Evolutionary conservation across 2,329 filamentous ascomycete genomes (phyloP), one percentile per base, ranked within the genome.

Genomic region (Salinomyces thailandicus): DNA sequence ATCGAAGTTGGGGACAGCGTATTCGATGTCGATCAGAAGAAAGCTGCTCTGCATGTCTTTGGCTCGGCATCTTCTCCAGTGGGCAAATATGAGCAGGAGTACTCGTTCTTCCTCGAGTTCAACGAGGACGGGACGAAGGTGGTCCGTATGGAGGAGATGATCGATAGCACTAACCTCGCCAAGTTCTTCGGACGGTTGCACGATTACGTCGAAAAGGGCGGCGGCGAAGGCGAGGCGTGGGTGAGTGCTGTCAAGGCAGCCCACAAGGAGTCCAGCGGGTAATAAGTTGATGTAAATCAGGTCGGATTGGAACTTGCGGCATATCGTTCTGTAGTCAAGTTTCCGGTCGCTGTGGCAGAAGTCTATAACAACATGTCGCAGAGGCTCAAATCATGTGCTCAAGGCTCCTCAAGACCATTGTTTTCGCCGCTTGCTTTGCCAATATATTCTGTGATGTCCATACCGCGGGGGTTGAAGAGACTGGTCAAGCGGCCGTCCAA

Each of bases 81-180:
- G 13, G 33, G 32, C 8, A 24, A n/a, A 3, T 43, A 43, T 27
- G 28, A 19, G 7, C 39, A 43, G n/a, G 41, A 43, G 27, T 43
- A 43, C 19, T 27, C 34, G 2, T 31, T 40, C 18, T 41, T 39
- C 18, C 13, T 43, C 11, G 18, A 18, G 4, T 43, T 43, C 31
- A 41, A 26, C 31, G 37, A 40, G 11, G 34, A 33, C 18, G 33
- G 41, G 9, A 36, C 31, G 4, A 39, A 43, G 28, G 22, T 43
- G 13, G 29, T 14, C 12, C 22, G 37, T 17, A 31, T 43, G n/a
- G 38, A 41, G n/a, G 22, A 35, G 37, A 30, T 39, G 37, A 20
- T n/a, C 34, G 18, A 31, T 4, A 31, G 28, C 28, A 9, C 28
- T 9, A 12, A 31, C 14, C 12, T 13, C 15, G 15, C 12, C 11